Evolutionary conservation across 139 green algal species (phyloP).

Genomic region (Coccomyxa sp.): DNA sequence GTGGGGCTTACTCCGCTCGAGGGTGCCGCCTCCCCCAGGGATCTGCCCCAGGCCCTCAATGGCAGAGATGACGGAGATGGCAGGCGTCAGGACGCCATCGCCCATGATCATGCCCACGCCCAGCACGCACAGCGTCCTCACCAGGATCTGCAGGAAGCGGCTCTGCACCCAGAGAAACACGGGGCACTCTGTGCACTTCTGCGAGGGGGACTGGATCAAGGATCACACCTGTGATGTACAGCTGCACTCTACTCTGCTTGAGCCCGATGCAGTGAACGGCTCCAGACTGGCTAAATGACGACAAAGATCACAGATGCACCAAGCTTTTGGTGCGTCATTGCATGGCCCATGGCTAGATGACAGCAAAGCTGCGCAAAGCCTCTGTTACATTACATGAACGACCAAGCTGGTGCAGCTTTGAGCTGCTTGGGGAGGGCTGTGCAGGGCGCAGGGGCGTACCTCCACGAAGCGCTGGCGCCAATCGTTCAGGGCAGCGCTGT

Average conservation of each 20-base stretch:
- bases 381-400: too few relatives aligned
- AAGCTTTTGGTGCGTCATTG: not conserved
- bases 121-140: constrained; percentile 22
- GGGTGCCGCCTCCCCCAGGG: too few relatives aligned
- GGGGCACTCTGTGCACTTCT: not conserved
- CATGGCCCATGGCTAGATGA: not conserved
- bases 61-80: constrained; percentile 14
- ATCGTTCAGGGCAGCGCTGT: not conserved
- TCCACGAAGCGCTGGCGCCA: constrained; percentile 14
- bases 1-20: too few relatives aligned
- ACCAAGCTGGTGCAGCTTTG: not conserved
- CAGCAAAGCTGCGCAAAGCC: not conserved
- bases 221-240: too few relatives aligned
- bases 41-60: not conserved
- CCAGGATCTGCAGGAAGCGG: not conserved
- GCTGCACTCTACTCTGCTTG: too few relatives aligned
- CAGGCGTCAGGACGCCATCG: constrained; percentile 36
- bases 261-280: too few relatives aligned
- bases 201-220: too few relatives aligned
- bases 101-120: constrained; percentile 30
- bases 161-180: not conserved
- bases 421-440: too few relatives aligned
- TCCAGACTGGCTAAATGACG: not conserved
- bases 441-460: not conserved
- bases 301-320: not conserved